Conservation (phyloP, 2,329 filamentous ascomycete species). For the Pseudogymnoascus sp. region DNA sequence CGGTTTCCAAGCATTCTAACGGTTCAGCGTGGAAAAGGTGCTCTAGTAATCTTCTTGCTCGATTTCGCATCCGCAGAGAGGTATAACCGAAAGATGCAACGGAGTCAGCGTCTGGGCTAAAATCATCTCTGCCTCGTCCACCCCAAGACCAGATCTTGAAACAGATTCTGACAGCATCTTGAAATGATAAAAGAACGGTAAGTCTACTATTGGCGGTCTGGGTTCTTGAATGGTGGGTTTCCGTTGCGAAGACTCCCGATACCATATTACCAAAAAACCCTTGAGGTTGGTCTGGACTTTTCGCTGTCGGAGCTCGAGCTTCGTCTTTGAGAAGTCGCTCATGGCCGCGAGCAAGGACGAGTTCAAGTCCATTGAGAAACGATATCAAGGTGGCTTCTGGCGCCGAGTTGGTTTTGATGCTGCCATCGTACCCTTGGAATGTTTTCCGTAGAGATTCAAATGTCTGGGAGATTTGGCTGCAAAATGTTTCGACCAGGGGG, state of each 20-base stretch:
- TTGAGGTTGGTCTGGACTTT: slow-evolving; percentile 75
- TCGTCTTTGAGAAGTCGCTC: slow-evolving; percentile 74
- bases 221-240: slow-evolving; percentile 67
- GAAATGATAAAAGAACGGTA: slow-evolving; percentile 91
- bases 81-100: slow-evolving; percentile 84
- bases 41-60: slow-evolving; percentile 79
- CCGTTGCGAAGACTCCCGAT: slow-evolving; percentile 78
- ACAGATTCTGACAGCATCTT: slow-evolving; percentile 88
- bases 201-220: slow-evolving; percentile 87
- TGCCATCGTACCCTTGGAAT: slow-evolving; percentile 42
- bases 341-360: slow-evolving; percentile 79
- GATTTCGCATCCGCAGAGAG: slow-evolving; percentile 81
- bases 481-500: slow-evolving; percentile 84
- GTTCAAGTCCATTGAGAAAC: slow-evolving; percentile 88
- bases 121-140: slow-evolving; percentile 53
- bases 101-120: slow-evolving; percentile 56
- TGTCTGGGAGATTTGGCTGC: slow-evolving; percentile 63
- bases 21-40: slow-evolving; percentile 89
- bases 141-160: slow-evolving; percentile 95
- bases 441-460: slow-evolving; percentile 64
- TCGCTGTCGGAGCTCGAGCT: slow-evolving; percentile 56
- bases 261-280: slow-evolving; percentile 94
- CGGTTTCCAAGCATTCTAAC: slow-evolving; percentile 85
- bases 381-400: slow-evolving; percentile 71
- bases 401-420: slow-evolving; percentile 30